A percentile compares a stretch with the other conserved stretches of the same genome.
Conservation (phyloP, 805 yeast species). For the Cyberlindnera mycetangii region DNA sequence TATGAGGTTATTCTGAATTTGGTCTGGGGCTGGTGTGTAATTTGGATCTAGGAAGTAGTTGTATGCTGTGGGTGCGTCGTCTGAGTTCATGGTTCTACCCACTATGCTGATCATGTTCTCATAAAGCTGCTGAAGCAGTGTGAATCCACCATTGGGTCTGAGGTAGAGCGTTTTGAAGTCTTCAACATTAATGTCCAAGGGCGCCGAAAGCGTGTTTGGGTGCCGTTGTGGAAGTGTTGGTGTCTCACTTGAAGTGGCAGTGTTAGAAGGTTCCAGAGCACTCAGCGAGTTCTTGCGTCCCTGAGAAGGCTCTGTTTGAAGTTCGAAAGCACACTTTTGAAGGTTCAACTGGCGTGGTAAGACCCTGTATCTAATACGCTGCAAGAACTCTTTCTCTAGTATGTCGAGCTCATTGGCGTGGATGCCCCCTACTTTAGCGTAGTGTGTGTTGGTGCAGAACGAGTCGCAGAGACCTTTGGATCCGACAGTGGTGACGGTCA, state of each 20-base stretch:
- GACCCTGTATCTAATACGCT: conserved; percentile 74
- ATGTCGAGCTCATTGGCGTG: conserved; percentile 79
- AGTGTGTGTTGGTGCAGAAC: conserved; percentile 89
- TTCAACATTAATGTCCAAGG: neutral
- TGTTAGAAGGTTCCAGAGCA: conserved; percentile 10
- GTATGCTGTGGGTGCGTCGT: conserved; percentile 6
- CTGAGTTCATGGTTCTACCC: neutral
- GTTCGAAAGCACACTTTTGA: conserved; percentile 36
- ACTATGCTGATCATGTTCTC: neutral
- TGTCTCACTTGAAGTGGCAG: neutral
- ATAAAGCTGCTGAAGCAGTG: neutral
- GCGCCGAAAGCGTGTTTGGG: neutral
- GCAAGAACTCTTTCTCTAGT: conserved; percentile 82
- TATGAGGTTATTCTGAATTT: conserved; percentile 8
- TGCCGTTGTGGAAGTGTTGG: neutral
- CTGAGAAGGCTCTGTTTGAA: conserved; percentile 4
- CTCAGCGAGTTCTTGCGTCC: conserved; percentile 22
- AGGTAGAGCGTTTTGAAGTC: neutral
- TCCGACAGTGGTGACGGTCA: conserved; percentile 88
- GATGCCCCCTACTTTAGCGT: conserved; percentile 95
- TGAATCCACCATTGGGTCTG: conserved; percentile 3
- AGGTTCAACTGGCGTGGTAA: conserved; percentile 50
- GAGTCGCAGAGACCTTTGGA: conserved; percentile 91
- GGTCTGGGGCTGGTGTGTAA: neutral
- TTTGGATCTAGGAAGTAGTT: conserved; percentile 11